Evolutionary conservation across 106 monocot species (phyloP).

Genomic region (Dioscorea dumetorum): DNA sequence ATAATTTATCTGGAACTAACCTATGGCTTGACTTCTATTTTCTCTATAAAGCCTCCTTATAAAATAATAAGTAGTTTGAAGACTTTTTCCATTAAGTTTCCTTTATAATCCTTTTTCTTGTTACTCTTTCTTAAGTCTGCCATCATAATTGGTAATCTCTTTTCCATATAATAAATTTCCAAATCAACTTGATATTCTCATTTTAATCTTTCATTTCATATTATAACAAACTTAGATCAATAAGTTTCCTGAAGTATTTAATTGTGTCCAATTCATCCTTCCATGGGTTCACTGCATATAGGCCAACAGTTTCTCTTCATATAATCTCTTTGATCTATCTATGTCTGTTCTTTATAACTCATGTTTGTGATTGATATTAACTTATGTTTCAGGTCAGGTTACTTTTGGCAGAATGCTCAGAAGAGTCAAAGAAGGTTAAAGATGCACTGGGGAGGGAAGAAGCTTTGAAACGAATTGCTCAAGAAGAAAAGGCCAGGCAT

Average conservation of each 20-base stretch:
- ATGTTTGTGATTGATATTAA: not conserved
- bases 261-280: too few relatives aligned
- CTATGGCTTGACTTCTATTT: not conserved
- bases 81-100: too few relatives aligned
- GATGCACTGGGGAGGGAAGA: conserved; percentile 50
- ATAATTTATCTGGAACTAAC: not conserved
- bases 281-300: too few relatives aligned
- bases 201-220: not conserved
- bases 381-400: conserved; percentile 39
- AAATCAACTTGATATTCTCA: too few relatives aligned
- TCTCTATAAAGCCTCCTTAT: not conserved
- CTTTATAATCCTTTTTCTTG: too few relatives aligned
- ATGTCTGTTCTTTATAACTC: not conserved
- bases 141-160: too few relatives aligned
- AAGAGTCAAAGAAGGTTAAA: conserved; percentile 48
- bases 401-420: conserved; percentile 44
- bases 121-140: too few relatives aligned
- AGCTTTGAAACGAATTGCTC: conserved; percentile 23
- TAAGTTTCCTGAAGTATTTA: not conserved
- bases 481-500: conserved; percentile 52
- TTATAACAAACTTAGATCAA: not conserved
- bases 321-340: not conserved
- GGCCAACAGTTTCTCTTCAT: not conserved
- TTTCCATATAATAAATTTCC: too few relatives aligned
- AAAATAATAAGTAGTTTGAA: not conserved